Evolutionary conservation across 169 alveolate species (phyloP), one percentile per base, ranked within the genome.

Genomic region (Amoebophrya sp.): DNA sequence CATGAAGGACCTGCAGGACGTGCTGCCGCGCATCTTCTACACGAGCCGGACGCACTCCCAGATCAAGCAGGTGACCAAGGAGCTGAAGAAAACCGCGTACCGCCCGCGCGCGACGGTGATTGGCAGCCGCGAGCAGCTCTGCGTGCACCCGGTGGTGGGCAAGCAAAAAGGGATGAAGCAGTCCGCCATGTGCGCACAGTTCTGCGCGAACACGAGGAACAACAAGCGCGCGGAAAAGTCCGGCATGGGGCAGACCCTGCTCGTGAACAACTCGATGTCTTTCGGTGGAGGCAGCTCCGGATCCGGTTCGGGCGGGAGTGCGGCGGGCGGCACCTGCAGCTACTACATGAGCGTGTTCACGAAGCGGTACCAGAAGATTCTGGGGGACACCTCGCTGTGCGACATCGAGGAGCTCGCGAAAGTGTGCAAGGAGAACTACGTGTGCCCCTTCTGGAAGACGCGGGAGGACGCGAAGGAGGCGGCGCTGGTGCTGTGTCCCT

Each of bases 401-500:
- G 78, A 58, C 78, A 58, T 58, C 34, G 78, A 58, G 78, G 78
- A 58, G 23, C 23, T 58, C 34, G 7, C 7, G 34, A 23, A 16
- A 29, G 78, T 58, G 4, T 58, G 78, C 78, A 2, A 16, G 7
- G 38, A 58, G 29, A 58, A n/a, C 78, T 58, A 13, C 23, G 78
- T 58, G 4, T 58, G 78, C 23, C 78, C 78, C 10, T 58, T 58
- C 78, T 58, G 7, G 34, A 58, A 58, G 34, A 13, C 78, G 4
- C 78, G 78, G 7, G 78, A 58, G 78, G 78, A 58, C 78, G 78
- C 78, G 34, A 16, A n/a, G 78, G 78, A 58, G 23, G 78, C 78
- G 78, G 38, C 2, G 78, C 23, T 58, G 78, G 29, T 58, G 26
- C 92, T 98, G 78, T 90, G 97, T 87, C 99, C 99, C 18, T 98